Conservation (phyloP, 2,329 filamentous ascomycete genomes). For the Ceratocystiopsis minuta region DNA sequence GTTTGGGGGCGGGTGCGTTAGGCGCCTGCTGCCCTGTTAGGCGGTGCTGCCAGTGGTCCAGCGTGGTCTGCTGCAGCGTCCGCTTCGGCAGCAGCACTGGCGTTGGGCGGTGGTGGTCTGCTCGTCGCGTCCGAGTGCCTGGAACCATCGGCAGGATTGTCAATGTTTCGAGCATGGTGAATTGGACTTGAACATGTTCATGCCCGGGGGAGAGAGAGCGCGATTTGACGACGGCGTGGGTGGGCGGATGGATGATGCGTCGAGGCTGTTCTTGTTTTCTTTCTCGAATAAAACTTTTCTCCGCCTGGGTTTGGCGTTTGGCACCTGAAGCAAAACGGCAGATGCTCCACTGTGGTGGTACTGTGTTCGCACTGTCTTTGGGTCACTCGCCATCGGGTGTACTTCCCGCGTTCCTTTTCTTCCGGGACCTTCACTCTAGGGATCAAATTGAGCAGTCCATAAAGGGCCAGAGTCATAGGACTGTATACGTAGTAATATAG, state of each 20-base stretch:
- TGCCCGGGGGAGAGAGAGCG: not conserved
- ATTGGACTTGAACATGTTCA: conserved; percentile 1
- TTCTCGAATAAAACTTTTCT: not conserved
- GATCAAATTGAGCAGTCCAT: too few relatives aligned
- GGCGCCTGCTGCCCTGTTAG: not conserved
- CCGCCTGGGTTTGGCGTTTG: not conserved
- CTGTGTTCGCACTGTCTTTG: not conserved
- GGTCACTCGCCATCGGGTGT: not conserved
- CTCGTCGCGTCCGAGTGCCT: conserved; percentile 11
- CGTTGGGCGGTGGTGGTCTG: conserved; percentile 6
- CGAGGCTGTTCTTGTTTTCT: not conserved
- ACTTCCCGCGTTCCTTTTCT: too few relatives aligned
- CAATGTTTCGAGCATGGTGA: conserved; percentile 10
- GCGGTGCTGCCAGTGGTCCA: conserved; percentile 5
- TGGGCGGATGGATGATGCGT: not conserved
- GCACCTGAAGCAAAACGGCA: not conserved
- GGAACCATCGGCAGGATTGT: conserved; percentile 10
- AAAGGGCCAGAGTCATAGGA: too few relatives aligned
- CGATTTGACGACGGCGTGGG: not conserved
- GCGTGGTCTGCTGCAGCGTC: conserved; percentile 6
- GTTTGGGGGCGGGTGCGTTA: not conserved
- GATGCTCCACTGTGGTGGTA: not conserved
- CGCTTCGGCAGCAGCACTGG: conserved; percentile 8
- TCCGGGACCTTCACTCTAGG: too few relatives aligned
- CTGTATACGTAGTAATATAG: too few relatives aligned